Evolutionary conservation across 768 basidiomycete species (phyloP), one percentile per base, ranked within the genome.

Genomic region (Psilocybe tampanensis): DNA sequence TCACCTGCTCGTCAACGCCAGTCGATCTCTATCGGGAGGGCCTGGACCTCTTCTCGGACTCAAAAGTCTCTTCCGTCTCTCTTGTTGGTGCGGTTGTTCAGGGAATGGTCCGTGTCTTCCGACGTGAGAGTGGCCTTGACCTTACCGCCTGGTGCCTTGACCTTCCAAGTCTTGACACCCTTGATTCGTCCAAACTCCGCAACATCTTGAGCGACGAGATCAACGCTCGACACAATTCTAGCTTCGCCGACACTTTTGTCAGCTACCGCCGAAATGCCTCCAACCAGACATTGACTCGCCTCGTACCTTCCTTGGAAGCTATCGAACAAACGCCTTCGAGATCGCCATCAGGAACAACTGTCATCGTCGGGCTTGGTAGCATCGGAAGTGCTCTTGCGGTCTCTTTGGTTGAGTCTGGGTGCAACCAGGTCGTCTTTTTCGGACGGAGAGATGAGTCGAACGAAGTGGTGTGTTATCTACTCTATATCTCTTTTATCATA

Each of bases 341-440:
- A 29, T 23, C 55, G 42, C 55, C 64, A 32, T 63, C 64, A 0
- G 70, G 70, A 29, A 62, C 66, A 4, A 64, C 71, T 0, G 64
- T 72, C 24, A 67, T 74, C 23, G 65, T 70, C n/a, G 72, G 72
- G 17, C 67, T 74, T 64, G 69, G 68, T n/a, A 68, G 65, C 44
- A 71, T 72, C 22, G 69, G 70, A 9, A 54, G 55, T 39, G 64
- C 64, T 12, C 33, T 74, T n/a, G 69, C 66, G n/a, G 34, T 51
- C 6, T 56, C 64, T 13, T 55, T 74, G 45, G 44, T 69, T n/a
- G 55, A 61, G 12, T 61, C 63, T 39, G 71, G 71, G 4, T 59
- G 56, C 41, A 55, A 54, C 2, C 50, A 52, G 0, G 66, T 74
- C 17, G 63, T 70, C 18, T 69, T 69, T 60, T 52, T 70, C 33